Base-by-base conservation (phyloP, 176 grass and related monocot genomes). In the Tillandsia leiboldiana region DNA sequence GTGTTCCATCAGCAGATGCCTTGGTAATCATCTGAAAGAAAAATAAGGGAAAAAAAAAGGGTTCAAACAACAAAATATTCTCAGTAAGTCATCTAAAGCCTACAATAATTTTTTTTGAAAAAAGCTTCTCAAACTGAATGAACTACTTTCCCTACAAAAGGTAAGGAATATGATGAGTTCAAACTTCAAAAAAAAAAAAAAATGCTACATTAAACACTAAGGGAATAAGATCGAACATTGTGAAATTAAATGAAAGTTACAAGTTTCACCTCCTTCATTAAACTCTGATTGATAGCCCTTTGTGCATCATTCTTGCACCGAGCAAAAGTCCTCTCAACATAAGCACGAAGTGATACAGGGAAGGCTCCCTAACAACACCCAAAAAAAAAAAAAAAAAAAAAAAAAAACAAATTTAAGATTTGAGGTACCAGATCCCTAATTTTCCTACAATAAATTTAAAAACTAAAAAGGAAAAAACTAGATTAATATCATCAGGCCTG, bases 251-350 rank as follows among this genome's bases (percentile, higher is more conserved):
- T 42, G 10, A 14, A 73, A 66, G 24, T 48, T 13, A 61, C 53
- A 66, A 62, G 9, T 51, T 22, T 72, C 71, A 97, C 89, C 89
- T 92, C 76, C 69, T 77, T 72, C 79, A 92, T 71, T 83, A 77
- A 78, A 65, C 49, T 85, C 74, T 76, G 73, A 82, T 85, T 90
- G 52, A 80, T 64, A 79, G 64, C 64, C 47, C 84, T 85, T 72
- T 97, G 83, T 9, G 73, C 79, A 54, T 92, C 93, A 79, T 77
- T 71, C 72, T 92, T 97, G 86, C 93, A 97, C 53, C 84, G 77
- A 70, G 29, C 81, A 67, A 92, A 72, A 77, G 91, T 85, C 69
- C 93, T 89, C 15, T 13, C 73, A 62, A 81, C 77, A 56, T 90
- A 97, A 75, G 83, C 83, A 85, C 74, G 52, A 59, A 97, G 74